Evolutionary conservation across 140 eudicot genomes (phyloP).

Genomic region (Flaveria floridana): DNA sequence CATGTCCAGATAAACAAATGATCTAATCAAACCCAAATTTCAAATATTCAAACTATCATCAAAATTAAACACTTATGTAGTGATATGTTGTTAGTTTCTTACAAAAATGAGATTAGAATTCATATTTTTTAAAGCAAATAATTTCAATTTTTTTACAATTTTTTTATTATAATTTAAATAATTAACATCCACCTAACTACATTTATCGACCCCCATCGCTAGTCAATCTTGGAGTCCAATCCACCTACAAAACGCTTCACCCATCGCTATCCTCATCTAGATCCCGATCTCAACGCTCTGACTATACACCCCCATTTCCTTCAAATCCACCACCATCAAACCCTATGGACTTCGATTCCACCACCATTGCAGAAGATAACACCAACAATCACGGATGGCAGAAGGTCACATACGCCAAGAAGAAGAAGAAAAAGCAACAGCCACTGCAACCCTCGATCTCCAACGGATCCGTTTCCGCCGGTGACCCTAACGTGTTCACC

Average conservation of each 20-base stretch:
- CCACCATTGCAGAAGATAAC: slow-evolving; percentile 25
- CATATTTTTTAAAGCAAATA: no score
- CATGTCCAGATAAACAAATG: no score
- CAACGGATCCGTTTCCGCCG: slow-evolving; percentile 40
- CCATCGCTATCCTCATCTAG: slow-evolving; percentile 10
- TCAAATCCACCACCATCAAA: neutral
- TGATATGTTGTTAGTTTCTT: no score
- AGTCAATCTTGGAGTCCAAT: slow-evolving; percentile 25
- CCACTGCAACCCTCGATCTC: slow-evolving; percentile 21
- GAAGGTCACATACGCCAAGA: slow-evolving; percentile 63
- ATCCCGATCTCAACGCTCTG: slow-evolving; percentile 27
- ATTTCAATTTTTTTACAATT: no score
- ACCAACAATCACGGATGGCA: slow-evolving; percentile 73
- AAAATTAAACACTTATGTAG: no score
- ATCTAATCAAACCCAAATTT: no score
- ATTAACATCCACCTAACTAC: slow-evolving; percentile 1
- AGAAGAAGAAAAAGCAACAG: slow-evolving; percentile 39
- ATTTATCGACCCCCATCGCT: neutral
- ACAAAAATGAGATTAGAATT: no score
- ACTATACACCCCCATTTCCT: neutral
- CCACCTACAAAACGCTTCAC: slow-evolving; percentile 10
- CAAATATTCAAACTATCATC: no score
- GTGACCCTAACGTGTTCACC: slow-evolving; percentile 36
- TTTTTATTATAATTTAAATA: no score
- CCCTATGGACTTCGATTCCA: slow-evolving; percentile 43